A percentile compares a stretch with the other conserved stretches of the same genome.
These are phyloP conservation scores for Cladosporium halotolerans DNA, from an alignment of 2,329 filamentous ascomycete species.

Conservation along the genomic window DNA sequence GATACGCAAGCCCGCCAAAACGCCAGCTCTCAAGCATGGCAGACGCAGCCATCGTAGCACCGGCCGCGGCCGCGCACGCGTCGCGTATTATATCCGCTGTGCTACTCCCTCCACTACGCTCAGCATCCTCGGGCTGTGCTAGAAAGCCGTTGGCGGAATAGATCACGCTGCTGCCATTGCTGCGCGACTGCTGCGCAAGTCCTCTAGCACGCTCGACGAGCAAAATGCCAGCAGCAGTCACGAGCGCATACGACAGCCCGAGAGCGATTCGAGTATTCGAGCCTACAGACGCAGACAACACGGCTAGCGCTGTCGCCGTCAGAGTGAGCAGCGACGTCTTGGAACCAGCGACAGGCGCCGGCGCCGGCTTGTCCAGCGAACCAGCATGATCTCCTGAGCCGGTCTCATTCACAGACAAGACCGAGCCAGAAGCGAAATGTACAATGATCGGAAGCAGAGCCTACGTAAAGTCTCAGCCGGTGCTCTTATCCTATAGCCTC, in stretches of 20 bases:
- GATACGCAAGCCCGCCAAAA: constrained; percentile 23
- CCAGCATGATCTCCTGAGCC: constrained; percentile 16
- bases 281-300: constrained; percentile 29
- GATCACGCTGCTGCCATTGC: constrained; percentile 27
- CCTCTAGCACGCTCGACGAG: constrained; percentile 32
- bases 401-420: not conserved
- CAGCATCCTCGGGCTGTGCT: constrained; percentile 21
- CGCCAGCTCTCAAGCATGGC: constrained; percentile 23
- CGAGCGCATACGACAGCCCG: constrained; percentile 37
- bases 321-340: constrained; percentile 27
- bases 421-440: constrained; percentile 11
- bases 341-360: constrained; percentile 19
- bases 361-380: not conserved
- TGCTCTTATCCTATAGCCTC: constrained; percentile 9
- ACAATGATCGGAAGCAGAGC: constrained; percentile 24
- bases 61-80: constrained; percentile 23
- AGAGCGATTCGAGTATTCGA: constrained; percentile 33
- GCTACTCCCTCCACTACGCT: constrained; percentile 27
- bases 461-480: constrained; percentile 24
- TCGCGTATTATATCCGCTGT: constrained; percentile 21
- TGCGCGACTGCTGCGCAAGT: constrained; percentile 17
- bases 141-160: constrained; percentile 20
- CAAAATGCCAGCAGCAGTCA: constrained; percentile 35
- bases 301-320: constrained; percentile 32
- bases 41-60: constrained; percentile 22